phyloP scores from a whole-genome alignment of 1,284 basidiomycete genomes.

The Marasmius tenuissimus region DNA sequence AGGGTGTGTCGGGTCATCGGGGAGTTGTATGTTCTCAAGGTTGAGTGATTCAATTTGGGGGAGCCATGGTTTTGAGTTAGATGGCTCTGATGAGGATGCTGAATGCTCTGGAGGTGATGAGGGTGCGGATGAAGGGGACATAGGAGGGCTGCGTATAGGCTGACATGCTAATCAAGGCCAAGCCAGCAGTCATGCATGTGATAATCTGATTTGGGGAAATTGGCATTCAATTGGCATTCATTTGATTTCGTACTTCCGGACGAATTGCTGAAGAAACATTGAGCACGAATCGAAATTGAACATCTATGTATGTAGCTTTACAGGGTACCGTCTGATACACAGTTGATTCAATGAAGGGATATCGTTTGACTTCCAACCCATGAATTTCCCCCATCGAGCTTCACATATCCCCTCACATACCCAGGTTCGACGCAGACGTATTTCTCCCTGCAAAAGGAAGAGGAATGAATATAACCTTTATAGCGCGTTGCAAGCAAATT shows the following conservation, averaged over 20 bases:
- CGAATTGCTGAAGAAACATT: too few relatives aligned
- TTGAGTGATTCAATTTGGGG: neutral
- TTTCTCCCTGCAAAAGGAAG: conserved; percentile 53
- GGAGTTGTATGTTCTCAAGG: conserved; percentile 18
- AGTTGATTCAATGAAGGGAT: conserved; percentile 20
- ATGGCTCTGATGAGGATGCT: neutral
- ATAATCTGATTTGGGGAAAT: too few relatives aligned
- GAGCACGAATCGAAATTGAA: too few relatives aligned
- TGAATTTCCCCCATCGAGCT: conserved; percentile 58
- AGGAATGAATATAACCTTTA: conserved; percentile 7
- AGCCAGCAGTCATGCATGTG: too few relatives aligned
- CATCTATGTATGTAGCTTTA: too few relatives aligned
- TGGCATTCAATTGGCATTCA: too few relatives aligned
- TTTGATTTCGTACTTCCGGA: too few relatives aligned
- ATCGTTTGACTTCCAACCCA: conserved; percentile 79
- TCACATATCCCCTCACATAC: conserved; percentile 66
- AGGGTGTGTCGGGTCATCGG: conserved; percentile 47
- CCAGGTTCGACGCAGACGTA: conserved; percentile 90
- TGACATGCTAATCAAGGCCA: too few relatives aligned
- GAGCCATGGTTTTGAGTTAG: neutral
- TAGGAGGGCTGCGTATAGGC: too few relatives aligned
- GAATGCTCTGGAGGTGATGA: too few relatives aligned
- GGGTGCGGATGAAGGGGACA: too few relatives aligned
- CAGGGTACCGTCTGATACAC: too few relatives aligned
- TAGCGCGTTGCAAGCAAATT: neutral